Evolutionary conservation across 2,329 filamentous ascomycete genomes (phyloP).

Genomic region (Ceratocystis papillata): DNA sequence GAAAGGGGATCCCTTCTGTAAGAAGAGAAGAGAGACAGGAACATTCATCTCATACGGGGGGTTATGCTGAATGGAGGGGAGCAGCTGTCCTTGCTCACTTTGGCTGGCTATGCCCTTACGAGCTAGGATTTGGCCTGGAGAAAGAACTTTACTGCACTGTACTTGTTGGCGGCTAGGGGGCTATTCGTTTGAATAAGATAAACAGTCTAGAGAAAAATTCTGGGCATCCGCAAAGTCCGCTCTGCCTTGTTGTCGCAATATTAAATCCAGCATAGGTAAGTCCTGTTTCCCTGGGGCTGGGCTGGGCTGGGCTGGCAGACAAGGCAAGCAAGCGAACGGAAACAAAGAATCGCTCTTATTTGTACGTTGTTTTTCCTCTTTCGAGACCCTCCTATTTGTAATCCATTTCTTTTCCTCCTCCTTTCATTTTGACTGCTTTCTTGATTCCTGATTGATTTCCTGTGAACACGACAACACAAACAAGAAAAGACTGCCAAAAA

Average conservation of each 20-base stretch:
- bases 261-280: background rate
- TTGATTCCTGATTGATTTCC: background rate
- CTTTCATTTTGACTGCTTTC: background rate
- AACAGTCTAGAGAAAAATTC: background rate
- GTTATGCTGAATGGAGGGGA: too few species aligned
- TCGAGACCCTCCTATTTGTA: conserved; percentile 11
- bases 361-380: background rate
- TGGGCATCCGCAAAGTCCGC: background rate
- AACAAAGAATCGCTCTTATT: conserved; percentile 1
- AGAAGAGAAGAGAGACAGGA: too few species aligned
- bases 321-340: background rate
- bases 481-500: too few species aligned
- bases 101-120: too few species aligned
- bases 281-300: background rate
- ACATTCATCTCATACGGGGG: too few species aligned
- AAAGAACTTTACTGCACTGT: too few species aligned
- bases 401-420: background rate
- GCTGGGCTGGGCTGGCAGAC: background rate
- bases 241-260: background rate
- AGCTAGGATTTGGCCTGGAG: too few species aligned
- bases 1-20: too few species aligned
- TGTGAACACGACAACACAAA: background rate
- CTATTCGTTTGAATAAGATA: too few species aligned
- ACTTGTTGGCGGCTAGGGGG: too few species aligned
- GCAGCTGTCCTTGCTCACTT: too few species aligned